Evolutionary conservation across 176 grass and related monocot species (phyloP), one percentile per base, ranked within the genome.

Genomic region (Avena sativa): DNA sequence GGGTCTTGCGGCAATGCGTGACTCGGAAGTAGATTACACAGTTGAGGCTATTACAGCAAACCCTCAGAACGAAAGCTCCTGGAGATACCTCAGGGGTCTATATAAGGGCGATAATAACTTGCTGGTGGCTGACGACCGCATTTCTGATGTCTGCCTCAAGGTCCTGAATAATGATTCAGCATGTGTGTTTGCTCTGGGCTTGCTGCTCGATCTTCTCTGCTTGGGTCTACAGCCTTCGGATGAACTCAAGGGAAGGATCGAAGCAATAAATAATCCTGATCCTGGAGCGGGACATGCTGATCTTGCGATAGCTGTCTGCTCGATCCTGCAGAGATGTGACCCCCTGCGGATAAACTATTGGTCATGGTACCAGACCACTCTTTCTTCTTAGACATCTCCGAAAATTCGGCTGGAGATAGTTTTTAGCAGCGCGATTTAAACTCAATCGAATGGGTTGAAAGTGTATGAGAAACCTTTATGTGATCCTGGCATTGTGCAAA

Each of bases 301-400:
- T 87, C 85, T 94, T 36, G 92, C 76, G 5, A 74, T 47, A n/a
- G 23, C 65, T 51, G 78, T 98, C 85, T 96, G 92, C 88, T 92
- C 80, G 38, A 76, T 89, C 84, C 81, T 98, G 79, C 87, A 91
- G 89, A 91, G 68, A 57, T 81, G 87, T 59, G 97, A 98, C 87
- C 94, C 96, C 28, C 93, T 98, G 74, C 78, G 97, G 86, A 49
- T 92, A 81, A 94, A 96, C 74, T 98, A 98, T 67, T 98, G 97
- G 97, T 71, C 90, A 26, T 96, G 93, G 97, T 93, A 90, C 67
- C 88, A 28, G 75, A 91, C 47, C 71, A 96, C 90, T 62, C 85
- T 98, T 90, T 87, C 91, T 55, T 80, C 71, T 51, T 40, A 68
- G 64, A 91, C 72, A 43, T 68, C 69, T 70, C 67, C 16, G 64